These are phyloP conservation scores for Colletotrichum coccodes DNA, from an alignment of 2,329 filamentous ascomycete species.

Conservation along the genomic window DNA sequence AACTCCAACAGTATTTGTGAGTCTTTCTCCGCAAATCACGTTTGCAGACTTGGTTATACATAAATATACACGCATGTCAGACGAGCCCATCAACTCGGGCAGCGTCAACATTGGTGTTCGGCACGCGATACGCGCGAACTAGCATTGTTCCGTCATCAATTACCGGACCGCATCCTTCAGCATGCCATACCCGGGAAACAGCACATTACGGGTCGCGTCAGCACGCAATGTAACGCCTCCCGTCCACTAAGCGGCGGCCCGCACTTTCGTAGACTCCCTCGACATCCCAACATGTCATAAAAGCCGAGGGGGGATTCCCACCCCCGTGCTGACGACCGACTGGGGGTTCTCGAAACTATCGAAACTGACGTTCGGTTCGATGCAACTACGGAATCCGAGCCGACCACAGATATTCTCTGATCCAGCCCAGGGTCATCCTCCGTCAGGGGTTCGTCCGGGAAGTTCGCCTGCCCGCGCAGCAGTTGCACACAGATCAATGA, in stretches of 20 bases:
- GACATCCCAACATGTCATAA: background rate
- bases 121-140: background rate
- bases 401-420: background rate
- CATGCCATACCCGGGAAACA: background rate
- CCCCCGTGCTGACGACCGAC: conserved; percentile 10
- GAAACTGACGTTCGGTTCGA: background rate
- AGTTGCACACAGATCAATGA: background rate
- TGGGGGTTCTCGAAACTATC: conserved; percentile 12
- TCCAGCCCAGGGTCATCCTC: background rate
- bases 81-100: background rate
- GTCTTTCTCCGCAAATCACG: too few species aligned
- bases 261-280: background rate
- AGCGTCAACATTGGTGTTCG: background rate
- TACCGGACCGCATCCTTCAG: background rate
- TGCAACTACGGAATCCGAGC: conserved; percentile 11
- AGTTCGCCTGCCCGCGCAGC: background rate
- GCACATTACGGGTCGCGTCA: background rate
- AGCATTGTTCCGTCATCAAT: background rate
- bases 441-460: background rate
- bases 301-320: background rate
- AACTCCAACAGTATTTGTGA: background rate
- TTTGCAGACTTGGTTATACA: too few species aligned
- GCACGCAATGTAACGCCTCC: background rate
- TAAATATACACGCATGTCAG: background rate
- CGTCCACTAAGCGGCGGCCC: background rate